Base-by-base conservation (phyloP, 352 stramenopile species). In the Blastocystis sp. region DNA sequence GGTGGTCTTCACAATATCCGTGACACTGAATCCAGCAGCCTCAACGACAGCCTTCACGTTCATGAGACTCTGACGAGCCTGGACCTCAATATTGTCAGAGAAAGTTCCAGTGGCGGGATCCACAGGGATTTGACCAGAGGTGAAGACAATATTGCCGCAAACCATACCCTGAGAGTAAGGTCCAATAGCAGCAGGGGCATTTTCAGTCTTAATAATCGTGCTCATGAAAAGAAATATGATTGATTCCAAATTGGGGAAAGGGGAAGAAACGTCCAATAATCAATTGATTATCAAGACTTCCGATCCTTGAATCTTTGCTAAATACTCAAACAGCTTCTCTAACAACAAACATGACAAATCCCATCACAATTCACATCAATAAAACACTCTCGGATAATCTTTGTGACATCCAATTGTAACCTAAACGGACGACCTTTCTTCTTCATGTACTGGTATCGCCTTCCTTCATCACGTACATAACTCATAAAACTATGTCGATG, bases 21-120 rank as follows among this genome's bases (percentile, higher is more conserved):
- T 16, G n/a, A 78, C 77, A 19, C 37, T 56, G 42, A 77, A 63
- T 75, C 77, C 77, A 29, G 77, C 59, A 77, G 77, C 77, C 49
- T 87, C 77, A 35, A 87, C 77, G 24, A 87, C 77, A 77, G 77
- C 77, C 77, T 87, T 87, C n/a, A 87, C 77, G 56, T 87, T 87
- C 65, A 78, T 78, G n/a, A 87, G 65, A 67, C 59, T 78, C 49
- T 87, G 77, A 24, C 77, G 77, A 29, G 77, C 77, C 65, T 87
- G 77, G 21, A 78, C 77, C 43, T 74, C 77, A 87, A 87, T 78
- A 39, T 78, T 78, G 19, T 87, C 77, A 21, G 65, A 74, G 59
- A 87, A 78, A n/a, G 77, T 63, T 32, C 77, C 77, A 5, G 77
- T 87, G 35, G 56, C 77, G 49, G 77, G 77, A 49, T 87, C 65